phyloP scores from a whole-genome alignment of 1,284 basidiomycete genomes.

The Cryptococcus sp. region DNA sequence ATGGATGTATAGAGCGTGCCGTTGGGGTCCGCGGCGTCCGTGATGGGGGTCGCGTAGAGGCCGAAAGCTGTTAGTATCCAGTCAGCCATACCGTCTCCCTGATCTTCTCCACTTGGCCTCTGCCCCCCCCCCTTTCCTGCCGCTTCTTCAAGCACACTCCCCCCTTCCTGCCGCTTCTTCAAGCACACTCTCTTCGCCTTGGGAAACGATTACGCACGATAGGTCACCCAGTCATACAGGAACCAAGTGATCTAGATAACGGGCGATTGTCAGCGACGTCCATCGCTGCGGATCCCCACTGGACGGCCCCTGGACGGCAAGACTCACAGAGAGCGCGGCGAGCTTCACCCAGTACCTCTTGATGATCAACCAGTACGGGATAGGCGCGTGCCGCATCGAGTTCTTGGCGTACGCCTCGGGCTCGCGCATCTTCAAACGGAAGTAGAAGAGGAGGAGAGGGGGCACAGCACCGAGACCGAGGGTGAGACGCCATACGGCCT shows the following conservation, averaged over 20 bases:
- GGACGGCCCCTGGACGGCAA: neutral
- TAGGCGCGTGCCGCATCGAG: conserved; percentile 64
- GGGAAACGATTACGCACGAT: conserved; percentile 18
- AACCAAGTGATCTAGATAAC: conserved; percentile 62
- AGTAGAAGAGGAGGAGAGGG: conserved; percentile 71
- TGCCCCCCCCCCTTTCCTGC: too few species aligned
- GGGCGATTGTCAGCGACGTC: too few species aligned
- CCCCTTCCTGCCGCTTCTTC: too few species aligned
- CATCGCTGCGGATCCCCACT: conserved; percentile 1
- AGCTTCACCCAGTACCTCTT: conserved; percentile 61
- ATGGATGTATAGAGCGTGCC: conserved; percentile 33
- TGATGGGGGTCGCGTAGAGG: conserved; percentile 69
- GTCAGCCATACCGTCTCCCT: neutral
- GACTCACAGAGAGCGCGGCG: conserved; percentile 23
- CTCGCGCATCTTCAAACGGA: conserved; percentile 74
- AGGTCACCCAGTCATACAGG: conserved; percentile 57
- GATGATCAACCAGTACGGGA: conserved; percentile 67
- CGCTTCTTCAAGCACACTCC: too few species aligned
- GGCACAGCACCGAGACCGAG: conserved; percentile 84
- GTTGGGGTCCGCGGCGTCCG: conserved; percentile 25
- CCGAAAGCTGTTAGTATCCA: conserved; percentile 59
- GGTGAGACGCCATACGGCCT: conserved; percentile 81
- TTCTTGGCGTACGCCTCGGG: conserved; percentile 50
- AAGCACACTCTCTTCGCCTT: too few species aligned
- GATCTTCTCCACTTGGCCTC: too few species aligned